Base-by-base conservation (phyloP, 495 filamentous ascomycete species). In the Thermochaetoides thermophila region DNA sequence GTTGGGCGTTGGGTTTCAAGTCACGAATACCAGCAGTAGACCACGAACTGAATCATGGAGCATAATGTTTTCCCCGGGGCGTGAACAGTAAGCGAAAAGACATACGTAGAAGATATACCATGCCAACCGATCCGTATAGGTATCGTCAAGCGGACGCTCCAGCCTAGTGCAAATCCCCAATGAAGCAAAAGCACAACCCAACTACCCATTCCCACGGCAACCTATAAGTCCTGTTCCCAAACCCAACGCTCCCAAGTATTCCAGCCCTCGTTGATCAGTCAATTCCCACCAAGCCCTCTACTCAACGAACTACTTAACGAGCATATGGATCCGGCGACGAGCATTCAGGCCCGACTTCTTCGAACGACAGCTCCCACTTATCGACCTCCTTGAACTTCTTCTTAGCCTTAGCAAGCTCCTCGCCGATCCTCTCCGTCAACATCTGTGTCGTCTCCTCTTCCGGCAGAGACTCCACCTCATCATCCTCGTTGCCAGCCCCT, bases 381-480 rank as follows among this genome's bases (percentile, higher is more conserved):
- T 68, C 63, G 17, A 68, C 62, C 43, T 66, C 62, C 43, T 64
- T 56, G 19, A 68, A 68, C 50, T 66, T 66, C 41, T 59, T 55
- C n/a, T 39, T 45, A 17, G 61, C 62, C 13, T 50, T 48, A 40
- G 60, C 53, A 27, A 68, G 44, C 54, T 68, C 63, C 32, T 60
- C 54, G 7, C 46, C 37, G 11, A 55, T 27, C 31, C 57, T 31
- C 27, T 40, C 48, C 35, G 41, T 40, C 39, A 53, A 57, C 40
- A 43, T 38, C 44, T 35, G 34, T 18, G 34, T 52, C 21, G 45
- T 47, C 38, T 52, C 49, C 13, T 29, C 33, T 14, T 34, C 38
- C 5, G 37, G 38, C 18, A 40, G 12, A 12, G 41, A 45, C 8
- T 48, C 42, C 7, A 26, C 27, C n/a, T 27, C 34, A 13, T 40